phyloP scores from a whole-genome alignment of 2,329 filamentous ascomycete genomes.

The Dactylellina parvicollis region DNA sequence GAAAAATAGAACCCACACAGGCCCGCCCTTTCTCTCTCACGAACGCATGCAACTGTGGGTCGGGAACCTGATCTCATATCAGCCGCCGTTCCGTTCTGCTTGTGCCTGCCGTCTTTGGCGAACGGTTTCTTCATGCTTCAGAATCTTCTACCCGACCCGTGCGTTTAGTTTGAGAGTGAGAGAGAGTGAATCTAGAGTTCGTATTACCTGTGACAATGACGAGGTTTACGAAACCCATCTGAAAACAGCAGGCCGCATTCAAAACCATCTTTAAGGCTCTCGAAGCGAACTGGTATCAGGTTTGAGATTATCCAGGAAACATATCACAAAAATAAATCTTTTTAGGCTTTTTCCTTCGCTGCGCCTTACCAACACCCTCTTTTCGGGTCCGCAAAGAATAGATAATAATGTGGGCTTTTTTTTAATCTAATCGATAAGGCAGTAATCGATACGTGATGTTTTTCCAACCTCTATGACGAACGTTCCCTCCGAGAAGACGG shows the following conservation, averaged over 20 bases:
- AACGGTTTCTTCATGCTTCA: slow-evolving; percentile 32
- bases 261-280: neutral
- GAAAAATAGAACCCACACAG: slow-evolving; percentile 40
- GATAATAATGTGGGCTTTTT: neutral
- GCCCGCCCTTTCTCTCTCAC: neutral
- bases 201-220: slow-evolving; percentile 32
- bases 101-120: slow-evolving; percentile 53
- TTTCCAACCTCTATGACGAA: neutral
- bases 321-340: slow-evolving; percentile 11
- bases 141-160: slow-evolving; percentile 43
- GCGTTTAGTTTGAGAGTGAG: neutral
- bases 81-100: slow-evolving; percentile 47
- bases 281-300: slow-evolving; percentile 10
- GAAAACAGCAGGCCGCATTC: slow-evolving; percentile 36
- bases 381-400: neutral
- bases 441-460: slow-evolving; percentile 10
- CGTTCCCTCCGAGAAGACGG: neutral
- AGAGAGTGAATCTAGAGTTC: slow-evolving; percentile 11
- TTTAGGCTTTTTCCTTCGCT: slow-evolving; percentile 6
- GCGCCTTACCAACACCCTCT: slow-evolving; percentile 26
- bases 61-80: slow-evolving; percentile 49
- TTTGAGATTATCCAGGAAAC: slow-evolving; percentile 46
- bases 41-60: slow-evolving; percentile 35
- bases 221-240: slow-evolving; percentile 32
- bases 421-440: slow-evolving; percentile 53